Base-by-base conservation (phyloP, 2,329 filamentous ascomycete species). In the Nothophoma quercina region DNA sequence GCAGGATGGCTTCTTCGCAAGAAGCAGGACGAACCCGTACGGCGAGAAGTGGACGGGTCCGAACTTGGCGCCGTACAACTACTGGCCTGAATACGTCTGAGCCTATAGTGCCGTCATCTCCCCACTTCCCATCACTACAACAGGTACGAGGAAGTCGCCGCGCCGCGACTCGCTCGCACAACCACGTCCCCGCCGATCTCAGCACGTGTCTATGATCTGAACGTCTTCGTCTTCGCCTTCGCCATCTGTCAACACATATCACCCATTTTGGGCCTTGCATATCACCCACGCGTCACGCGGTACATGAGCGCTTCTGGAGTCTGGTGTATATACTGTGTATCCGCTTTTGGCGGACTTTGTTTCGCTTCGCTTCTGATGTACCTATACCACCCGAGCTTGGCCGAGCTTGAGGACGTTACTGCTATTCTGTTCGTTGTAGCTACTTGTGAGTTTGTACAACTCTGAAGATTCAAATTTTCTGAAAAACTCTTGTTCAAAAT, bases 11-110 rank as follows among this genome's bases (percentile, higher is more conserved):
- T 84, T 82, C 70, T 81, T 84, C 57, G 72, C 74, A 1, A 76
- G 79, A n/a, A 63, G 71, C 7, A 74, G 81, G 33, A 75, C 73
- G 29, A 84, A 84, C 58, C 72, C 76, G 0, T 84, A 84, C 56
- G 81, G 81, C 42, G 82, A 84, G 67, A 76, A 75, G 47, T 84
- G 81, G 82, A 68, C 71, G 0, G 81, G 82, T 2, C 80, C 80
- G 1, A 67, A 60, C 6, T 56, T 84, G 5, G 69, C 72, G 59
- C 71, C 74, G 3, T 84, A 83, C 63, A 81, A 82, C 59, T 73
- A 77, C 51, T 81, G 76, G 73, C 77, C 78, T 53, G 81, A 82
- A 61, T 81, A 76, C 58, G 75, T 79, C 32, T 81, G 71, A 77
- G 47, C 46, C 4, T 3, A 15, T 22, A 10, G 15, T n/a, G 34